Evolutionary conservation across 352 stramenopile species (phyloP), one percentile per base, ranked within the genome.

Genomic region (Phytopythium vexans): DNA sequence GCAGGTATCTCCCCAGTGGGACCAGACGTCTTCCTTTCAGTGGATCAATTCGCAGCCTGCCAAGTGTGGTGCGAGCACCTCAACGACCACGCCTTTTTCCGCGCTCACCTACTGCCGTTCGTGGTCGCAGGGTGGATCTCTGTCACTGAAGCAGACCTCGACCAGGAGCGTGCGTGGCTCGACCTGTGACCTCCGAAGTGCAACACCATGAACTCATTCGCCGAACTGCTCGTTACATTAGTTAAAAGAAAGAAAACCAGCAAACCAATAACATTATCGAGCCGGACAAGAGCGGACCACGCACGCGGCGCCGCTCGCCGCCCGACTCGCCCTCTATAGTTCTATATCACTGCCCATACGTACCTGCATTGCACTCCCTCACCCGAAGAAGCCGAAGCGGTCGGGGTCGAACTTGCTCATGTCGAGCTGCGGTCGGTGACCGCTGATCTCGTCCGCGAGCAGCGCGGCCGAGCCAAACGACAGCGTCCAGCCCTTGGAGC

Each of bases 401-500:
- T 89, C 76, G 42, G 82, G 82, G 51, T 81, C 74, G 56, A 91
- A 94, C 57, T 91, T 93, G 63, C 52, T 70, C 66, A 89, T 88
- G 58, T 94, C 84, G 11, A 94, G 68, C 49, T 94, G 73, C 56
- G 85, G 85, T 31, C 77, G 76, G 32, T 76, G 51, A 14, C 85
- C 85, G 34, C 77, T 93, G 52, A 94, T 94, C 40, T 90, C 65
- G 49, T 94, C 85, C 32, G 85, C 85, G 39, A 94, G 63, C 35
- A 94, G 54, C 44, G 82, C 82, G 6, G 64, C 85, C 11, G 82
- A 74, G 39, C 85, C 85, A 60, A 94, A 94, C 16, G 80, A 89
- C 12, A 93, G 69, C 56, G 79, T 92, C 82, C 82, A 94, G 32
- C 82, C 85, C 52, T 92, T 94, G 47, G 85, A 92, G 5, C 85